Evolutionary conservation across 2,329 filamentous ascomycete genomes (phyloP), one percentile per base, ranked within the genome.

Genomic region (Xylaria sp.): DNA sequence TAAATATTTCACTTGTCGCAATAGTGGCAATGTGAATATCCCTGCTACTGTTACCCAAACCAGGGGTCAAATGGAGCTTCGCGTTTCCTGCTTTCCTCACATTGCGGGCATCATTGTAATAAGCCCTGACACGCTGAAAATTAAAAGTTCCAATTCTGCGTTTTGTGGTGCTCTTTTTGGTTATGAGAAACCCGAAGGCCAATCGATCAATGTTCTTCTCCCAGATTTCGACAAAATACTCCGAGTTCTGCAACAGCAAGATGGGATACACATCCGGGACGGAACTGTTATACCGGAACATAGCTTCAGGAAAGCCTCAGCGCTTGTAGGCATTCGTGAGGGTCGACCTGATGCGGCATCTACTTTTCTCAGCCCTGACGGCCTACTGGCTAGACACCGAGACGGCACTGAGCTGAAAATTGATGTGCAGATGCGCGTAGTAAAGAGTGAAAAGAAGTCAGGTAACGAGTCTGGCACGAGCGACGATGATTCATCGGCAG

Each of bases 251-350:
- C 93, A 90, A 4, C 92, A 97, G 65, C 94, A 98, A 78, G 94
- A 99, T 74, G 90, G 93, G 50, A 87, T 98, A 60, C 87, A 90
- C 61, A 84, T 98, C 32, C 87, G 92, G 12, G 96, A 99, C 79
- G 96, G 96, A n/a, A 94, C 98, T 76, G 94, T 99, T 18, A 92
- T 99, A 65, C 94, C 96, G 1, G 96, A 99, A 80, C 94, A 98
- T 78, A 97, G 93, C 77, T 98, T 99, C 82, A 90, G 96, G 67
- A 91, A 94, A 73, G 96, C 96, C 7, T 89, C 94, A 67, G 94
- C 94, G 3, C 88, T 97, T 63, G 86, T 97, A 28, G 92, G 93
- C 1, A 85, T 98, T 66, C 90, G 92, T 65, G 93, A 98, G 78
- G 94, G 93, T 34, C 92, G 90, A 55, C 88, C 90, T 54, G 93